A percentile compares a stretch with the other conserved stretches of the same genome.
phyloP scores from a whole-genome alignment of 352 stramenopile species.

The Pythium apleroticum region DNA sequence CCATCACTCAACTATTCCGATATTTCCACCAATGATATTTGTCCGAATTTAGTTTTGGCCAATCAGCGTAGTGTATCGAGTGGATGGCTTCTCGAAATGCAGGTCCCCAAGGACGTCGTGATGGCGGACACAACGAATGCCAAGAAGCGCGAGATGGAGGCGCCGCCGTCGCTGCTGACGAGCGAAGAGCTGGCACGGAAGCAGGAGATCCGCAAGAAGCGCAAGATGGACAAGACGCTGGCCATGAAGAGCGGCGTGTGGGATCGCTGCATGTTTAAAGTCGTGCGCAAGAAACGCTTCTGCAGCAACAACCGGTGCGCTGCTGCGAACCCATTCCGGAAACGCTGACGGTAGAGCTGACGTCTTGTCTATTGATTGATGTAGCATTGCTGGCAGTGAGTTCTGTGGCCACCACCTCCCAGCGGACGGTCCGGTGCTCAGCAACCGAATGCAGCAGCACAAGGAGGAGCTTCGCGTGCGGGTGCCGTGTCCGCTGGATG shows the following conservation, averaged over 20 bases:
- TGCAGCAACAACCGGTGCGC: slow-evolving; percentile 74
- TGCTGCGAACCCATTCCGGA: neutral
- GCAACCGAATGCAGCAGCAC: slow-evolving; percentile 71
- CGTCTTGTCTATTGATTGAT: neutral
- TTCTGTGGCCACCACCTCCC: slow-evolving; percentile 82
- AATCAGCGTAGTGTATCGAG: slow-evolving; percentile 9
- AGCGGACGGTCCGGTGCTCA: slow-evolving; percentile 30
- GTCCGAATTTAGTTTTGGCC: slow-evolving; percentile 8
- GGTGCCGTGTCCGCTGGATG: slow-evolving; percentile 75
- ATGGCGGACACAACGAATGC: slow-evolving; percentile 25
- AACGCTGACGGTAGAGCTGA: neutral
- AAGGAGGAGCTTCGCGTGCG: slow-evolving; percentile 49
- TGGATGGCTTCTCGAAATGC: slow-evolving; percentile 2
- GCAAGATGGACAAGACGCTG: slow-evolving; percentile 62
- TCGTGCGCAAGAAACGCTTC: slow-evolving; percentile 79
- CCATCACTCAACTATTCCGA: neutral
- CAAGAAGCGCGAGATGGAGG: slow-evolving; percentile 34
- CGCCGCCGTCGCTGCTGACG: neutral
- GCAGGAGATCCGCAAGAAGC: slow-evolving; percentile 46
- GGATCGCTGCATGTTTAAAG: slow-evolving; percentile 78
- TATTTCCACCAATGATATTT: slow-evolving; percentile 37
- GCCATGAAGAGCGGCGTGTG: slow-evolving; percentile 54
- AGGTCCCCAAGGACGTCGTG: slow-evolving; percentile 12
- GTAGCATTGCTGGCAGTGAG: slow-evolving; percentile 49
- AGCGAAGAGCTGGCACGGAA: slow-evolving; percentile 16